Evolutionary conservation across 1,284 basidiomycete genomes (phyloP).

Genomic region (Naganishia liquefaciens): DNA sequence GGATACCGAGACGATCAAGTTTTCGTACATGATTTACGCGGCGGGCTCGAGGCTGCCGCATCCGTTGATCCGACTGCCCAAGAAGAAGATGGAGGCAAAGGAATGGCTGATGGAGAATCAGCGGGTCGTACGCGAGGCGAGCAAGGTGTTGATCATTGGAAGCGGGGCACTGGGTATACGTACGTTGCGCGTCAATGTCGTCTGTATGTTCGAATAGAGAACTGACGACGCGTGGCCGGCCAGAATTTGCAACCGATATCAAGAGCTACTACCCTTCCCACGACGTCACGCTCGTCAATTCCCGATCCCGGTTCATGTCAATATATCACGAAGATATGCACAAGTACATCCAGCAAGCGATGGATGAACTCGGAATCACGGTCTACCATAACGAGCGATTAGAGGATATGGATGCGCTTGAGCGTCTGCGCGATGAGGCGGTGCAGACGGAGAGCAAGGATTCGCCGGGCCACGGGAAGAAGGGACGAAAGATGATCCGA

Average conservation of each 20-base stretch:
- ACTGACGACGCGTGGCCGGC: no score
- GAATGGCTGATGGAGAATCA: constrained; percentile 40
- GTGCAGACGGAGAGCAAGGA: constrained; percentile 24
- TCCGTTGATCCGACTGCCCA: constrained; percentile 51
- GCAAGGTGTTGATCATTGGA: constrained; percentile 55
- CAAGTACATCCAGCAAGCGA: constrained; percentile 38
- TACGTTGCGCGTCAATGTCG: constrained; percentile 43
- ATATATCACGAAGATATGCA: constrained; percentile 55
- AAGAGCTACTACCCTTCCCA: constrained; percentile 54
- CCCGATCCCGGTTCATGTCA: constrained; percentile 54
- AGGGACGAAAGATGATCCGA: constrained; percentile 30
- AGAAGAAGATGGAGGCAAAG: constrained; percentile 34
- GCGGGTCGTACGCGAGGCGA: constrained; percentile 45
- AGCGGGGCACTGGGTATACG: constrained; percentile 58
- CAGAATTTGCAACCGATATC: constrained; percentile 57
- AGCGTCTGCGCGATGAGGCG: constrained; percentile 28
- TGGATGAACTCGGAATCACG: constrained; percentile 23
- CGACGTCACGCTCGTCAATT: constrained; percentile 56
- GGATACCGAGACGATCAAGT: constrained; percentile 47
- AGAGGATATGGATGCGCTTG: constrained; percentile 31
- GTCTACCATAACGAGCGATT: constrained; percentile 29
- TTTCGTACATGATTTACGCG: constrained; percentile 56
- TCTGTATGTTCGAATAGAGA: no score
- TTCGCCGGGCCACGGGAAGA: background rate
- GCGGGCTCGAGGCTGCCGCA: constrained; percentile 51